Evolutionary conservation across 371 early-diverging fungal genomes (phyloP).

Genomic region (Mucor mucedo): DNA sequence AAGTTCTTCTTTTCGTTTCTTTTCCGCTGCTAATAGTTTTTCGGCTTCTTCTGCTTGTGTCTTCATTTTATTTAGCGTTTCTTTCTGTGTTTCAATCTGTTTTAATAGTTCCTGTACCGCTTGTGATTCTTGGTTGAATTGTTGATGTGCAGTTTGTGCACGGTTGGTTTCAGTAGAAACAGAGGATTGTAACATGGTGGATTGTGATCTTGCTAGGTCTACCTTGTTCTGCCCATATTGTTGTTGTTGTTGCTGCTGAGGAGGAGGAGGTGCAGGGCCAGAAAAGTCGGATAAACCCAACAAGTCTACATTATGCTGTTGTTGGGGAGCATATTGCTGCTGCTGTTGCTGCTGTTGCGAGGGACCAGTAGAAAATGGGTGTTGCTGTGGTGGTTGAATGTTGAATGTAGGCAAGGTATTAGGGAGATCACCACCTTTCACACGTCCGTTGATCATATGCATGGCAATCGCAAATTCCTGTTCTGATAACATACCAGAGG

Average conservation of each 20-base stretch:
- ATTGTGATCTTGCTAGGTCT: conserved; percentile 11
- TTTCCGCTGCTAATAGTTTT: conserved; percentile 32
- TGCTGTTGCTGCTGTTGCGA: conserved; percentile 13
- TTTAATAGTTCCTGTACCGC: conserved; percentile 34
- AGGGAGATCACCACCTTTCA: conserved; percentile 54
- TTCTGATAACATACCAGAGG: conserved; percentile 46
- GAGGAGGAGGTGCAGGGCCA: conserved; percentile 10
- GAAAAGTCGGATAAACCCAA: conserved; percentile 28
- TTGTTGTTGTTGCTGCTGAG: conserved; percentile 5
- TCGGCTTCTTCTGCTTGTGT: conserved; percentile 46
- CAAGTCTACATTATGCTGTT: conserved; percentile 29
- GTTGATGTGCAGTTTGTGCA: conserved; percentile 26
- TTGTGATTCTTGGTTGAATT: conserved; percentile 29
- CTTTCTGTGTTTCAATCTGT: conserved; percentile 38
- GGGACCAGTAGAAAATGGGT: background rate
- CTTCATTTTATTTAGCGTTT: conserved; percentile 33
- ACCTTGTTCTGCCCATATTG: background rate
- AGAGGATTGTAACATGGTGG: conserved; percentile 23
- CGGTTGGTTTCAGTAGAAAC: conserved; percentile 29
- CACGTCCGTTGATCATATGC: conserved; percentile 63
- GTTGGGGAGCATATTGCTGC: background rate
- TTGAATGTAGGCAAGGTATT: conserved; percentile 22
- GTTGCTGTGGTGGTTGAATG: background rate
- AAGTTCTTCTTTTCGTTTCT: conserved; percentile 37
- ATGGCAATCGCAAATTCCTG: conserved; percentile 67